Evolutionary conservation across 208 protist genomes (phyloP), one percentile per base, ranked within the genome.

Genomic region (Leishmania aethiopica): DNA sequence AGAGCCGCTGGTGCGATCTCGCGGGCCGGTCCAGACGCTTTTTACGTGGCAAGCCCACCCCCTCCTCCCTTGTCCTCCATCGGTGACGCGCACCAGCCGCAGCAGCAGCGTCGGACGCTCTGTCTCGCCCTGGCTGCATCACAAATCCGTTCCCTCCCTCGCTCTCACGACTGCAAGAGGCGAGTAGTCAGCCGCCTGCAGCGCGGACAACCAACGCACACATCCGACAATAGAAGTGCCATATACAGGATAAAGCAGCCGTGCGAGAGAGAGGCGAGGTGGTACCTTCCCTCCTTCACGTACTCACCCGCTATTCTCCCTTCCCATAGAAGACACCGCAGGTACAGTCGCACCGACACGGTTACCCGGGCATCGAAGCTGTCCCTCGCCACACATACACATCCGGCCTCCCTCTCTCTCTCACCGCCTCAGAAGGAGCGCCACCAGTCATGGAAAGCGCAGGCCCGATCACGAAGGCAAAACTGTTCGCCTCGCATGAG

Each of bases 391-490:
- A 37, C 8, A 51, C 25, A 49, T 1, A 32, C 42, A 32, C 35
- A 35, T 45, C 37, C 22, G 32, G n/a, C n/a, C n/a, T 47, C 4
- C 32, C 66, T 72, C 4, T 40, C 1, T n/a, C 66, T n/a, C 40
- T 53, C 25, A 28, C 22, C n/a, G 25, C n/a, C 7, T 57, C 71
- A 3, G 71, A 17, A 25, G 71, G 13, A 45, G 49, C 42, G 2
- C 15, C 11, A 32, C 7, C 28, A 19, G 49, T 37, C 6, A 81
- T 82, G 80, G 83, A 82, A 28, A 73, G 42, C 45, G n/a, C 17
- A 32, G 88, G 88, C 1, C 84, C 87, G 47, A 84, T 94, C 35
- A 95, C 94, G 7, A 95, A 95, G 81, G 94, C 92, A 32, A 93
- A 91, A 71, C 86, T 97, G 62, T 95, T 93, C 88, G 87, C 89